phyloP scores from a whole-genome alignment of 306 rosid species.

The Urtica urens region DNA sequence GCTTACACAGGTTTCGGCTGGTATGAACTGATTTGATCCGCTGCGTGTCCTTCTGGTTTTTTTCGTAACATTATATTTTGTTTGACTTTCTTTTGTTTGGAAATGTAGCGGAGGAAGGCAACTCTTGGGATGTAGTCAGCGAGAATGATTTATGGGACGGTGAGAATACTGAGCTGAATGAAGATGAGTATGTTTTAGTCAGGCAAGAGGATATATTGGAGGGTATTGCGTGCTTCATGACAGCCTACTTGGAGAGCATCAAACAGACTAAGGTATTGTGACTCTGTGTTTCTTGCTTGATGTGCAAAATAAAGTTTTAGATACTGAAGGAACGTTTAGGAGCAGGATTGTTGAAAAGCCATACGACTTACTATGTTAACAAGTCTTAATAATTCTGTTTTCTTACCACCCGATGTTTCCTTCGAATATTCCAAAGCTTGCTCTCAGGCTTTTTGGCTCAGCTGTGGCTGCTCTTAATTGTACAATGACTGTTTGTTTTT shows the following conservation, averaged over 20 bases:
- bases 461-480: too few relatives aligned
- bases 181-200: slow-evolving; percentile 84
- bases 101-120: slow-evolving; percentile 54
- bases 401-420: too few relatives aligned
- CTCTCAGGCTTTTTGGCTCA: too few relatives aligned
- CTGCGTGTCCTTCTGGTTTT: neutral
- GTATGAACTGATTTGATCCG: slow-evolving; percentile 27
- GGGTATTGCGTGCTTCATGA: slow-evolving; percentile 95
- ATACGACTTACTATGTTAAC: too few relatives aligned
- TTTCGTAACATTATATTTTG: slow-evolving; percentile 7
- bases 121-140: slow-evolving; percentile 80
- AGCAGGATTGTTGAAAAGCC: too few relatives aligned
- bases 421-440: too few relatives aligned
- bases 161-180: slow-evolving; percentile 32
- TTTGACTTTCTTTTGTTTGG: slow-evolving; percentile 1
- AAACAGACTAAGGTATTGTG: slow-evolving; percentile 73
- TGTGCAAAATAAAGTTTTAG: neutral
- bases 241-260: slow-evolving; percentile 76
- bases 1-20: slow-evolving; percentile 31
- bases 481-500: too few relatives aligned
- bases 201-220: slow-evolving; percentile 90
- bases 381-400: too few relatives aligned
- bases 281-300: neutral
- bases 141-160: slow-evolving; percentile 83
- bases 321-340: neutral